Evolutionary conservation across 768 basidiomycete species (phyloP), one percentile per base, ranked within the genome.

Genomic region (Suillus cothurnatus): DNA sequence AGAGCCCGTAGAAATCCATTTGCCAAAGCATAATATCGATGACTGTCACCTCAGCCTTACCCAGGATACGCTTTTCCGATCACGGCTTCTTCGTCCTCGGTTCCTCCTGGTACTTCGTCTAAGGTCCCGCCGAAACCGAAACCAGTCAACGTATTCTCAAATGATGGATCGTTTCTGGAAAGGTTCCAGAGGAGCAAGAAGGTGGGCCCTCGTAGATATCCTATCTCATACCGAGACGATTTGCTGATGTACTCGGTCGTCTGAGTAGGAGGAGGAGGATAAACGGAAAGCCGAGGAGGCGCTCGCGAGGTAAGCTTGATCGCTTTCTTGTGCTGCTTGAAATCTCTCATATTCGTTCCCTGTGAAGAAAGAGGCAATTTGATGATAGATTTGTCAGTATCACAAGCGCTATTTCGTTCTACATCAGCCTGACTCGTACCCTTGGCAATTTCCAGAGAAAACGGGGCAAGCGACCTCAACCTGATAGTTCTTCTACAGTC

Each of bases 101-200:
- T 64, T n/a, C 49, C 69, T 11, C 66, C 74, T 63, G 69, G 71
- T 23, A 43, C 68, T 11, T 63, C 70, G 23, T 38, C 69, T 4
- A 75, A 71, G 41, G 32, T 59, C 7, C 57, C 63, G n/a, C 63
- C 73, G 21, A 81, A 79, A 70, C 52, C 78, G 45, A 87, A 85
- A 68, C 78, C 82, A 15, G 77, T 80, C 57, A 90, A 89, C 71
- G 82, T 90, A 26, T 91, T 91, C 72, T 81, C 87, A 62, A 85
- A 89, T 72, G 89, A 90, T 69, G 89, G 89, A 9, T 88, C 88
- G 11, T 90, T 90, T 73, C 76, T 89, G 63, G 84, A 89, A 68
- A 82, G 88, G 12, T 83, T 90, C 70, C 85, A 88, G 74, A 83
- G 84, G 36, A 77, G 79, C 56, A 85, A 82, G 76, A 82, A 81